phyloP scores from a whole-genome alignment of 768 basidiomycete species.

The Infundibulicybe gibba region DNA sequence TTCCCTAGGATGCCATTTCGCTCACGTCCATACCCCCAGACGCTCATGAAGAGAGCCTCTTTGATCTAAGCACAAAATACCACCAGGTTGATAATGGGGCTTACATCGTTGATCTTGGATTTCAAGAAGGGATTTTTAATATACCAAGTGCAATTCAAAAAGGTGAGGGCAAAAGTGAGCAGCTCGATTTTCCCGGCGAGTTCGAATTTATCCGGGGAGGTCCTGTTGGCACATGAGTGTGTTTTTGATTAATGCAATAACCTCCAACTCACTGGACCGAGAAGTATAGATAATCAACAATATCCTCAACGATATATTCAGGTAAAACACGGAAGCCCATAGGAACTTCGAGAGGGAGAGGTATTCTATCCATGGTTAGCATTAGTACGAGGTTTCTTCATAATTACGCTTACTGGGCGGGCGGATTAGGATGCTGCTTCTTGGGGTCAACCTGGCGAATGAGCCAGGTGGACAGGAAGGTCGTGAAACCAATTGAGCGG shows the following conservation, averaged over 20 bases:
- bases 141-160: slow-evolving; percentile 92
- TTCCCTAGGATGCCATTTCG: slow-evolving; percentile 74
- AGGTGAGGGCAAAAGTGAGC: slow-evolving; percentile 84
- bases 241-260: neutral
- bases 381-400: no score
- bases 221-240: slow-evolving; percentile 26
- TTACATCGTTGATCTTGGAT: slow-evolving; percentile 90
- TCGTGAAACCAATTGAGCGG: slow-evolving; percentile 78
- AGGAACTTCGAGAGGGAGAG: slow-evolving; percentile 83
- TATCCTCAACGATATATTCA: slow-evolving; percentile 92
- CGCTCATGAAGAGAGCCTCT: slow-evolving; percentile 73
- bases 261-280: slow-evolving; percentile 60
- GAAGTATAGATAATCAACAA: slow-evolving; percentile 87
- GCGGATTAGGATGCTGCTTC: slow-evolving; percentile 68
- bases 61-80: neutral
- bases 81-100: slow-evolving; percentile 11
- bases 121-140: slow-evolving; percentile 99
- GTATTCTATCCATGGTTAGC: slow-evolving; percentile 50
- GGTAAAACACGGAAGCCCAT: slow-evolving; percentile 84
- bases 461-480: slow-evolving; percentile 91
- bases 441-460: slow-evolving; percentile 85
- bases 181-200: slow-evolving; percentile 83
- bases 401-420: slow-evolving; percentile 52
- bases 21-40: slow-evolving; percentile 64
- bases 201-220: slow-evolving; percentile 77